phyloP scores from a whole-genome alignment of 805 yeast species.

The Isabelozyma rhagii region DNA sequence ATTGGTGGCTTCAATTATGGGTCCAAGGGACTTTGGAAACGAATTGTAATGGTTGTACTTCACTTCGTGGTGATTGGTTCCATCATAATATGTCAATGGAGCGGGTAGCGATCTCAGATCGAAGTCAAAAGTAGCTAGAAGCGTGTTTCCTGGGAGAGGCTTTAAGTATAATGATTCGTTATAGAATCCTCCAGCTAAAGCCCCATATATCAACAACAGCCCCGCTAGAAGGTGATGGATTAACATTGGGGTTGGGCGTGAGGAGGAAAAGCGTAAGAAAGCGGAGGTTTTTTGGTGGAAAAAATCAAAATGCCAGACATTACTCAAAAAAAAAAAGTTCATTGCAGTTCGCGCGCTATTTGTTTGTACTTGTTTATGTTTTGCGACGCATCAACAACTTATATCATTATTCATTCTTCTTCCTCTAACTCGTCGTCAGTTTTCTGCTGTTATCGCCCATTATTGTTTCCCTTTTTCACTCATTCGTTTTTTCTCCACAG shows the following conservation, averaged over 20 bases:
- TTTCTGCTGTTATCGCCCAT: no score
- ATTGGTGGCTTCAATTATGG: slow-evolving; percentile 62
- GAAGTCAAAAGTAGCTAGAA: slow-evolving; percentile 72
- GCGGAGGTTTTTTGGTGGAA: neutral
- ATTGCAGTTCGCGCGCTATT: no score
- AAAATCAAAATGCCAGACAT: no score
- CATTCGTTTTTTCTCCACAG: no score
- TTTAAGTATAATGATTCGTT: slow-evolving; percentile 58
- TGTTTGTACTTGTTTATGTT: no score
- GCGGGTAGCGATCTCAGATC: slow-evolving; percentile 52
- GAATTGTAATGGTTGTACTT: slow-evolving; percentile 49
- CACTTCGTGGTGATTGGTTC: slow-evolving; percentile 10
- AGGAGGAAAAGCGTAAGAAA: neutral
- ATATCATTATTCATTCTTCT: no score
- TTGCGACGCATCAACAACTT: no score
- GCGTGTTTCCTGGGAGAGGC: slow-evolving; percentile 71
- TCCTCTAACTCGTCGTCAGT: no score
- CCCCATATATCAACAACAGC: neutral
- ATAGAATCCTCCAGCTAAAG: slow-evolving; percentile 29
- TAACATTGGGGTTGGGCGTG: neutral
- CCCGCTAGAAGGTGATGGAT: neutral
- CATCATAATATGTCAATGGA: slow-evolving; percentile 15
- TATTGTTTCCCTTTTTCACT: no score
- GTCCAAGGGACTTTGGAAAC: slow-evolving; percentile 81
- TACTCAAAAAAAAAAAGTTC: no score